Evolutionary conservation across 345 rosid species (phyloP), one percentile per base, ranked within the genome.

Genomic region (Syzygium aromaticum): DNA sequence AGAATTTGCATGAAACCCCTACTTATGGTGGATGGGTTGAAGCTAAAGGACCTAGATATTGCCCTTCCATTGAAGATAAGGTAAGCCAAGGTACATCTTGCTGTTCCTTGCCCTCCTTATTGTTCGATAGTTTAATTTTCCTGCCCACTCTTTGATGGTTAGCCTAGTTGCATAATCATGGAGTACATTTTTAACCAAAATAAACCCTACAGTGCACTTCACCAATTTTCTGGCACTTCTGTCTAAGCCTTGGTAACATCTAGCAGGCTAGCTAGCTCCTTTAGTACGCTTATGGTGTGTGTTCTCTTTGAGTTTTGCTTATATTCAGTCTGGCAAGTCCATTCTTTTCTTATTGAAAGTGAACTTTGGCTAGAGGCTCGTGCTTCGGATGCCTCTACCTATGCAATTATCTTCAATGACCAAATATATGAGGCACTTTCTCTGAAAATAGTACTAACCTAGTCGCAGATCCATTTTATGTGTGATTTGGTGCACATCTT

Each of bases 1-100:
- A 97, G 43, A 97, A 96, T 91, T 92, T 97, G 94, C 98, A 95
- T 89, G 99, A 96, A 90, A 96, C 99, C 89, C 99, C 99, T 89
- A 97, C 99, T 85, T 97, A 97, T 93, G 99, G 99, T 87, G 99
- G 99, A 87, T 97, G 99, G 99, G 96, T 96, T 84, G 99, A 97
- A 93, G 98, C 99, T 52, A 97, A 95, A 91, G 99, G 99, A 87
- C 99, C 99, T 89, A 91, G 99, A 92, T 97, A 97, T 92, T 97
- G 99, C 92, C 99, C 99, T 91, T 95, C 99, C 73, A 97, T 97
- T 84, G 99, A 97, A 90, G 99, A 97, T 90, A 97, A 97, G 98
- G 99, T 96, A 89, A 84, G 49, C 38, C 14, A 73, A 73, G 82
- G 43, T 38, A 38, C 82, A 73, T 38, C 38, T 73, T 73, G 8